phyloP scores from a whole-genome alignment of 805 yeast genomes.

The Candida khao-thaluensis region DNA sequence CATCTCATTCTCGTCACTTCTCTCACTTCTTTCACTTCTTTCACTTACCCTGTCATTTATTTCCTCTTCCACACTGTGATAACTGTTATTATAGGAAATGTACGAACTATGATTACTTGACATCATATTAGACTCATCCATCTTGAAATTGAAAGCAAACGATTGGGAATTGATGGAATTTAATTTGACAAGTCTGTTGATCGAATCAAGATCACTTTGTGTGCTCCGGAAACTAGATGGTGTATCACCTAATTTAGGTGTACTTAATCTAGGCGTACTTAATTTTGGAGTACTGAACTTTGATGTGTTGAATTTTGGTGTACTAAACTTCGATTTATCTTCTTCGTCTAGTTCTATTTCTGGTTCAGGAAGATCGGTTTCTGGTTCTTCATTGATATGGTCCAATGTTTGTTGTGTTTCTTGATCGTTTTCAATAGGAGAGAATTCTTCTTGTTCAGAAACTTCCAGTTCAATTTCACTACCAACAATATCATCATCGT shows the following conservation, averaged over 20 bases:
- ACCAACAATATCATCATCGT: too few species aligned
- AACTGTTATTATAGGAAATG: not conserved
- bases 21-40: slow-evolving; percentile 2
- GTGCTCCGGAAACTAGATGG: slow-evolving; percentile 1
- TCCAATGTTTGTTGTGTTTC: not conserved
- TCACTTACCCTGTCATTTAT: slow-evolving; percentile 1
- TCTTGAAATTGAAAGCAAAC: slow-evolving; percentile 14
- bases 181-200: slow-evolving; percentile 11
- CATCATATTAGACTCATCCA: slow-evolving; percentile 7
- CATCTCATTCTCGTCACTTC: not conserved
- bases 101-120: not conserved
- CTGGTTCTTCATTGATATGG: not conserved
- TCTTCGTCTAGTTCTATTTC: not conserved
- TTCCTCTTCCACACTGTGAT: slow-evolving; percentile 2
- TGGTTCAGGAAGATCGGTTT: not conserved
- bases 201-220: slow-evolving; percentile 6
- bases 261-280: not conserved
- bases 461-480: too few species aligned
- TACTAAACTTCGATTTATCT: not conserved
- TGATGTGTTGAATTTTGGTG: not conserved
- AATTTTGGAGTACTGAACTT: not conserved
- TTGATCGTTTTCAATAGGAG: not conserved
- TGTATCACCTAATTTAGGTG: not conserved
- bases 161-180: slow-evolving; percentile 14
- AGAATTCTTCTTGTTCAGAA: not conserved